Evolutionary conservation across 2,329 filamentous ascomycete genomes (phyloP).

Genomic region (Botrytis medusae): DNA sequence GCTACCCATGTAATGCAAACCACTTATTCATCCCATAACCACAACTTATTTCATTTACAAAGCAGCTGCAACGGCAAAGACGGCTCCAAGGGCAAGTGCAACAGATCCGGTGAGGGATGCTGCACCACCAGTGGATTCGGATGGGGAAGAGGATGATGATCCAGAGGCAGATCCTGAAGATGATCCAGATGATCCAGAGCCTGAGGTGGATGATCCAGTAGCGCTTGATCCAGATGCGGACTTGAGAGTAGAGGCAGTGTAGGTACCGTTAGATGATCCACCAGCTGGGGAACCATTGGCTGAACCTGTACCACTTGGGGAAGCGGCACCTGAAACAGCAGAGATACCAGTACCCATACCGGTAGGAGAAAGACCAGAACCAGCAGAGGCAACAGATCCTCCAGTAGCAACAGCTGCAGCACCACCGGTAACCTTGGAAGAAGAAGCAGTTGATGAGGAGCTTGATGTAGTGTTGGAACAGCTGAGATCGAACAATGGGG

Average conservation of each 20-base stretch:
- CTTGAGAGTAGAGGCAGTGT: conserved; percentile 13
- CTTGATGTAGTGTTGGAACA: conserved; percentile 46
- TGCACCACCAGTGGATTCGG: conserved; percentile 23
- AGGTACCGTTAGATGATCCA: conserved; percentile 18
- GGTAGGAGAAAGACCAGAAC: conserved; percentile 30
- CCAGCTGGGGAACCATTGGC: conserved; percentile 4
- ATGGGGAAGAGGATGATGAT: conserved; percentile 10
- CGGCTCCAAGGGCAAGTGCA: conserved; percentile 17
- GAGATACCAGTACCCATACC: conserved; percentile 25
- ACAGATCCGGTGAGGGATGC: conserved; percentile 24
- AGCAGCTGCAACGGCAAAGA: conserved; percentile 18
- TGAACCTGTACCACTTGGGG: conserved; percentile 18
- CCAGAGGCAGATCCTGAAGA: conserved; percentile 21
- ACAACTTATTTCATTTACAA: conserved; percentile 15
- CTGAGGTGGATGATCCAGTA: conserved; percentile 19
- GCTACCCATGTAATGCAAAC: conserved; percentile 3
- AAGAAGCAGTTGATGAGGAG: conserved; percentile 26
- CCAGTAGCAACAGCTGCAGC: conserved; percentile 21
- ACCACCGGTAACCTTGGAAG: conserved; percentile 22
- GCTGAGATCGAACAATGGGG: conserved; percentile 62
- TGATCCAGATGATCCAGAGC: conserved; percentile 18
- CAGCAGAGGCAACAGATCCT: conserved; percentile 25
- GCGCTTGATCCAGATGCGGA: conserved; percentile 14
- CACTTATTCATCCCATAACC: neutral
- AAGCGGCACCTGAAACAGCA: conserved; percentile 13